Base-by-base conservation (phyloP, 306 rosid species). In the Acacia melanoxylon region DNA sequence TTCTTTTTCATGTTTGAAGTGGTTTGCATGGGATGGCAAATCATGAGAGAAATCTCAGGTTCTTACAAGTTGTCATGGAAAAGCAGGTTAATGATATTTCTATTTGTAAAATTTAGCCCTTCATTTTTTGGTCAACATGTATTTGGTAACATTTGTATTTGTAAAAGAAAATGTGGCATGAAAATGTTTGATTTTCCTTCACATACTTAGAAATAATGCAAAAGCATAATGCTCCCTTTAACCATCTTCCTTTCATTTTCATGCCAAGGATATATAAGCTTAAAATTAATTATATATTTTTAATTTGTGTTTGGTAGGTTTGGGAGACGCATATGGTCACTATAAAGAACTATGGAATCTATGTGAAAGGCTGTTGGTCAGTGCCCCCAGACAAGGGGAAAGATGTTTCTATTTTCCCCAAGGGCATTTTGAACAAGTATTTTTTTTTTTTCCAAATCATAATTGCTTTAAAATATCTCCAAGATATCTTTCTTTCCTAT, bases 401-500 rank as follows among this genome's bases (percentile, higher is more conserved):
- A 87, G 86, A 71, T 93, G 87, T 7, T 88, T 82, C 80, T 94
- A 94, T 82, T 92, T 92, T 40, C 94, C 92, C 14, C 97, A 94
- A 79, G 98, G 98, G 48, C 98, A 94, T 63, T 86, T 94, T 87
- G 95, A 92, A 80, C 94, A 94, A 81, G 98, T 94, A 67, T 44
- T 51, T 67, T 3, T 56, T 3, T 20, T 8, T 54, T 54, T 52
- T 19, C 8, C 0, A 19, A 56, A 13, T 56, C 62, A n/a, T 56
- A 1, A 14, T 22, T 22, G 40, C 65, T 82, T 68, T 67, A 8
- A 29, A 52, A 27, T 25, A 58, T 72, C 51, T 41, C 79, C 24
- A 66, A 71, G 7, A 46, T 25, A n/a, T 65, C n/a, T 67, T 67
- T 4, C 31, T 20, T 27, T 33, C 45, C 73, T 44, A 0, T 6